phyloP scores from a whole-genome alignment of 2,329 filamentous ascomycete genomes.

The Pseudocercospora fijiensis region DNA sequence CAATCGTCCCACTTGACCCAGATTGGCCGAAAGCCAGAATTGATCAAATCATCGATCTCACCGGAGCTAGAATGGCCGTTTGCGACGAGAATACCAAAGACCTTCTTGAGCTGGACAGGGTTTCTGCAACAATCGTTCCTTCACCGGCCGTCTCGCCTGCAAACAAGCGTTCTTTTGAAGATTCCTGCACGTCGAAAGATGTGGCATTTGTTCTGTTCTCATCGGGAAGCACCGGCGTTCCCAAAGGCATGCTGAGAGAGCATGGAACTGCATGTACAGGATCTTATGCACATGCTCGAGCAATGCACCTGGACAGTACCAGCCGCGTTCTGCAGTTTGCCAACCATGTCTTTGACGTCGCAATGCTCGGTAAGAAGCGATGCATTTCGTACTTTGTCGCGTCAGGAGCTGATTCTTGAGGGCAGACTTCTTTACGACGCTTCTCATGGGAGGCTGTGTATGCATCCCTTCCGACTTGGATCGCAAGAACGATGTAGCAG shows the following conservation, averaged over 20 bases:
- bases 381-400: background rate
- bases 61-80: background rate
- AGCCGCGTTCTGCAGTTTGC: conserved; percentile 3
- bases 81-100: background rate
- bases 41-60: background rate
- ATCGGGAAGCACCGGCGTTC: conserved; percentile 9
- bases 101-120: background rate
- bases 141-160: background rate
- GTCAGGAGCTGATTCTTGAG: background rate
- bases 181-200: background rate
- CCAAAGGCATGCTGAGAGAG: conserved; percentile 8
- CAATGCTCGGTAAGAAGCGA: conserved; percentile 2
- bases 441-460: background rate
- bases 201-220: conserved; percentile 28
- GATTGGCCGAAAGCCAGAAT: conserved; percentile 5
- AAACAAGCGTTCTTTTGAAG: conserved; percentile 36
- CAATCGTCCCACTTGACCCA: conserved; percentile 24
- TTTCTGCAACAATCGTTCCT: background rate
- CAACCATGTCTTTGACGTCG: conserved; percentile 6
- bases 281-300: background rate
- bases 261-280: conserved; percentile 6
- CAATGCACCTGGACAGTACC: background rate
- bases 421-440: background rate
- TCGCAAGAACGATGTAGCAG: background rate
- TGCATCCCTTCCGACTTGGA: background rate